A percentile compares a stretch with the other conserved stretches of the same genome.
Evolutionary conservation across 2,329 filamentous ascomycete genomes (phyloP).

Genomic region (Claviceps capensis): DNA sequence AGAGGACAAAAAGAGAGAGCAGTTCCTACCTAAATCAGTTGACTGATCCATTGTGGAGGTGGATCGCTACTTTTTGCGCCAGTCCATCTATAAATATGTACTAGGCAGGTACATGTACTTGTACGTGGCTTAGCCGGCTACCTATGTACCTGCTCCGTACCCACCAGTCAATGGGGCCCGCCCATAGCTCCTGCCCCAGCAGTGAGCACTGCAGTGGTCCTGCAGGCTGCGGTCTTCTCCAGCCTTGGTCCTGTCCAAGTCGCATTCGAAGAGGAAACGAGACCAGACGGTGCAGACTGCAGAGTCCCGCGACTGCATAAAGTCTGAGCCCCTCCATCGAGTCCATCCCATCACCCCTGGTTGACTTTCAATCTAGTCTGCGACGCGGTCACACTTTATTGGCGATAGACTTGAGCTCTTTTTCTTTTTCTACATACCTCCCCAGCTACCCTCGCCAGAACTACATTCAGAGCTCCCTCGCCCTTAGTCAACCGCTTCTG

Average conservation of each 20-base stretch:
- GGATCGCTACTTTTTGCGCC: background rate
- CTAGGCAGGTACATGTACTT: no score
- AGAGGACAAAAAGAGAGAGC: background rate
- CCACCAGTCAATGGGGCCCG: no score
- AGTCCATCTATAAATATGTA: no score
- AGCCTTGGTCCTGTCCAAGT: background rate
- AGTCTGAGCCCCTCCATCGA: constrained; percentile 6
- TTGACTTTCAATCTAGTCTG: background rate
- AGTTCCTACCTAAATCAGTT: no score
- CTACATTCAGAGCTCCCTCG: background rate
- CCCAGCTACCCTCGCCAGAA: background rate
- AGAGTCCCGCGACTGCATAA: constrained; percentile 4
- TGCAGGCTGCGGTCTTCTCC: background rate
- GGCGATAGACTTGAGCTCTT: background rate
- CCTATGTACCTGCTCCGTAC: no score
- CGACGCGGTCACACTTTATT: background rate
- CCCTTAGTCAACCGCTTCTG: background rate
- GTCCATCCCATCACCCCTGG: constrained; percentile 7
- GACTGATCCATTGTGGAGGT: background rate
- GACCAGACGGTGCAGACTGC: background rate
- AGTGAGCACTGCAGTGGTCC: background rate
- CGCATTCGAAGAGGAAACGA: background rate
- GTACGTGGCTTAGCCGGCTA: no score
- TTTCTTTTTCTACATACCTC: background rate
- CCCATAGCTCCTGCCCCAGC: background rate